phyloP scores from a whole-genome alignment of 352 stramenopile genomes.

The Phytopythium oedochilum region DNA sequence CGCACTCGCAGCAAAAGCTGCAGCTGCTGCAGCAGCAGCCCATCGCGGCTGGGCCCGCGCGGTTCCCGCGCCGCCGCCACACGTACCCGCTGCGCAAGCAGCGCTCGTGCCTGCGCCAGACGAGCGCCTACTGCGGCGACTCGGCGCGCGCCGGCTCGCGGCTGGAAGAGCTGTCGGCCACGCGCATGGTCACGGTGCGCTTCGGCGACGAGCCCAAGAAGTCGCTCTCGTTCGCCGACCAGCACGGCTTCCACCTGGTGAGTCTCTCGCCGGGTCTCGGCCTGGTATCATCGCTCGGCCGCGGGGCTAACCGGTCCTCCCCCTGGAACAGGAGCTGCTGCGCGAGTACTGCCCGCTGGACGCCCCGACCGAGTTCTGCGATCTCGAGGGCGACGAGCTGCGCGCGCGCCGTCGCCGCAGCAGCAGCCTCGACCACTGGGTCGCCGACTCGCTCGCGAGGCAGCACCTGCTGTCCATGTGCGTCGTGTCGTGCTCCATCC shows the following conservation, averaged over 20 bases:
- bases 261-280: background rate
- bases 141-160: constrained; percentile 12
- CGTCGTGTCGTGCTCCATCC: constrained; percentile 43
- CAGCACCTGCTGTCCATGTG: constrained; percentile 53
- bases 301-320: background rate
- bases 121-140: constrained; percentile 34
- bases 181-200: constrained; percentile 27
- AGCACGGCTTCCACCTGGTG: constrained; percentile 45
- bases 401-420: constrained; percentile 18
- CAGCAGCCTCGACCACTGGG: constrained; percentile 25
- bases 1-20: constrained; percentile 13
- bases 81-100: constrained; percentile 5
- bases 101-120: constrained; percentile 44
- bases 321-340: constrained; percentile 17
- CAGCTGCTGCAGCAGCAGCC: constrained; percentile 10
- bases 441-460: constrained; percentile 28
- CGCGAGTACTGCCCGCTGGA: constrained; percentile 40
- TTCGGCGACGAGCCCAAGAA: constrained; percentile 39
- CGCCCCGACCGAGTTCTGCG: constrained; percentile 39
- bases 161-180: constrained; percentile 27
- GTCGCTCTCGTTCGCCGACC: constrained; percentile 52
- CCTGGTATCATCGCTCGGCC: background rate
- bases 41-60: constrained; percentile 9
- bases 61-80: constrained; percentile 7
- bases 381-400: constrained; percentile 20